Conservation (phyloP, 2,329 filamentous ascomycete species). For the Xylaria sp. region DNA sequence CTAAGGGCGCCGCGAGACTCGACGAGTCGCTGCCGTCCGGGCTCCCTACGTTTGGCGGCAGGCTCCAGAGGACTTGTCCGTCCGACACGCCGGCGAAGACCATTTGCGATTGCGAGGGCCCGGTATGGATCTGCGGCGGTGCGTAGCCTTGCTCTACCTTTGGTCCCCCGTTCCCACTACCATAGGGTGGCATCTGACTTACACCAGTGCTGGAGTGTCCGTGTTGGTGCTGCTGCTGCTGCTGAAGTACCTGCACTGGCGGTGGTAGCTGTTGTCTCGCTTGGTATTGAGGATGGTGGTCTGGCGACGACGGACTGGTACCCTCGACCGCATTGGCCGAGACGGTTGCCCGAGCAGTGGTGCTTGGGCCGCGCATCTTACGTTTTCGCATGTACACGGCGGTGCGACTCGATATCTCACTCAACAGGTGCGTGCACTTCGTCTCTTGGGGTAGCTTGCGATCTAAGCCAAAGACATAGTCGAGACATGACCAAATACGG, state of each 20-base stretch:
- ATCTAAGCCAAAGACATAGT: slow-evolving; percentile 76
- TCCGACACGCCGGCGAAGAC: slow-evolving; percentile 61
- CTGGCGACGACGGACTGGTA: slow-evolving; percentile 35
- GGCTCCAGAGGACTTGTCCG: slow-evolving; percentile 60
- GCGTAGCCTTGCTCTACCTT: slow-evolving; percentile 31
- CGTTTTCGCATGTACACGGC: slow-evolving; percentile 69
- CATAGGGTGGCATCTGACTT: slow-evolving; percentile 9
- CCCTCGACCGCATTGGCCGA: slow-evolving; percentile 52
- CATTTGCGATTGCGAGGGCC: slow-evolving; percentile 45
- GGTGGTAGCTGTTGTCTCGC: slow-evolving; percentile 27
- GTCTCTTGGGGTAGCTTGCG: slow-evolving; percentile 61
- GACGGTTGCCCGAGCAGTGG: slow-evolving; percentile 55
- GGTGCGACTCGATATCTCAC: slow-evolving; percentile 71
- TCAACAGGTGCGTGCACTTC: slow-evolving; percentile 71
- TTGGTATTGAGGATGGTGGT: slow-evolving; percentile 24
- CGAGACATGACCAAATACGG: slow-evolving; percentile 76
- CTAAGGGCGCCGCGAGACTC: slow-evolving; percentile 45
- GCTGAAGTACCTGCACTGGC: slow-evolving; percentile 1
- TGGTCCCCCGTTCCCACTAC: background rate
- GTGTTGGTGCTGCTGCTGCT: slow-evolving; percentile 23
- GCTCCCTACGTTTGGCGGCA: slow-evolving; percentile 55
- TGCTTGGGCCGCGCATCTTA: slow-evolving; percentile 62
- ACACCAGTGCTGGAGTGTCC: background rate
- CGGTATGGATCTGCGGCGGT: background rate
- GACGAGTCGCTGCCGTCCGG: slow-evolving; percentile 58